A percentile compares a stretch with the other conserved stretches of the same genome.
These are phyloP conservation scores for Paraphoma sp. DNA, from an alignment of 2,329 filamentous ascomycete genomes.

Conservation along the genomic window DNA sequence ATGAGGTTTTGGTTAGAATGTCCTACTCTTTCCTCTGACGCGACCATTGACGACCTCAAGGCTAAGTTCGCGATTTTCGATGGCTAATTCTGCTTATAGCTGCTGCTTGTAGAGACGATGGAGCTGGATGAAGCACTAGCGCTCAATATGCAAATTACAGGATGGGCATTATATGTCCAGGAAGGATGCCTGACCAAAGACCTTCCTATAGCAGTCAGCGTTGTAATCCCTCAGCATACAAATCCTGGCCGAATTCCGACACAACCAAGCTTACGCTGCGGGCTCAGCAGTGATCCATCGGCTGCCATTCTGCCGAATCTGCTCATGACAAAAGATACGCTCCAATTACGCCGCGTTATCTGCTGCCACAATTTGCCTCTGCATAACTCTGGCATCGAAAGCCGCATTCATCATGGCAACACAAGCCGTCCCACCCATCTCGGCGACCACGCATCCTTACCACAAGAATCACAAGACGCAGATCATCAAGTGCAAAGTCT, in stretches of 20 bases:
- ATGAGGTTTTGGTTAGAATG: slow-evolving; percentile 1
- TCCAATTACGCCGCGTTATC: too few species aligned
- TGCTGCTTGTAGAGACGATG: neutral
- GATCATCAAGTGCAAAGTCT: neutral
- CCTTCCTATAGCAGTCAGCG: too few species aligned
- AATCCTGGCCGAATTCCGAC: too few species aligned
- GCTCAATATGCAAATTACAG: neutral
- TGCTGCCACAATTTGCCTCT: too few species aligned
- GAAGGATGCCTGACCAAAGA: too few species aligned
- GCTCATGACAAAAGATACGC: too few species aligned
- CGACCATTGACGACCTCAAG: slow-evolving; percentile 1
- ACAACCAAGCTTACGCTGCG: too few species aligned
- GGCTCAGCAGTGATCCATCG: too few species aligned
- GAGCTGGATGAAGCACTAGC: neutral
- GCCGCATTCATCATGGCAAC: too few species aligned
- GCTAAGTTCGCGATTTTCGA: neutral
- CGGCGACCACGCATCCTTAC: neutral
- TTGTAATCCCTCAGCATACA: too few species aligned
- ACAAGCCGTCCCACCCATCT: neutral
- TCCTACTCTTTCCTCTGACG: slow-evolving; percentile 1
- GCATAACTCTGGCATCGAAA: too few species aligned
- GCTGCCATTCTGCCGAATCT: too few species aligned
- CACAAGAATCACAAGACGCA: neutral
- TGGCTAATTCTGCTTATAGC: neutral
- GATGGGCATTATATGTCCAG: neutral